Evolutionary conservation across 106 monocot genomes (phyloP).

Genomic region (Dioscorea zingiberensis): DNA sequence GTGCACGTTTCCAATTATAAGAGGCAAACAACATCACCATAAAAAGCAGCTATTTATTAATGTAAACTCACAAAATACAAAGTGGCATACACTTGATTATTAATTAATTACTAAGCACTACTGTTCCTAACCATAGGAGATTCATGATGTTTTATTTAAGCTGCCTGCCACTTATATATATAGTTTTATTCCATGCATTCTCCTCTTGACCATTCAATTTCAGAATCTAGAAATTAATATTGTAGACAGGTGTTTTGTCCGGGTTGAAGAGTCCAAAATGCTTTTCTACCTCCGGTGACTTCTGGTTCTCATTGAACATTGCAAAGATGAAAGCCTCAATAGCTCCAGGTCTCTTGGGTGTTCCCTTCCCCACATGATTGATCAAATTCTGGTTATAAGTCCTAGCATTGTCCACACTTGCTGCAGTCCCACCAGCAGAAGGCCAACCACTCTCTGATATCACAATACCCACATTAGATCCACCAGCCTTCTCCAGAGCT

Average conservation of each 20-base stretch:
- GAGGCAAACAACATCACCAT: too few relatives aligned
- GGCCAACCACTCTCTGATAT: slow-evolving; percentile 73
- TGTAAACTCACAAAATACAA: too few relatives aligned
- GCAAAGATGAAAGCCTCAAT: slow-evolving; percentile 35
- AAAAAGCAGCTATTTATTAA: too few relatives aligned
- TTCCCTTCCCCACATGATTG: slow-evolving; percentile 30
- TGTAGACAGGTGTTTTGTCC: slow-evolving; percentile 13
- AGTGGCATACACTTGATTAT: too few relatives aligned
- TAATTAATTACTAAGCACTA: too few relatives aligned
- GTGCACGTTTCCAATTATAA: too few relatives aligned
- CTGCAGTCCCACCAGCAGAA: slow-evolving; percentile 26
- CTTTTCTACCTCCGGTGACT: slow-evolving; percentile 1
- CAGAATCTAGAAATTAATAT: not conserved
- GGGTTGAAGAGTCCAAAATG: slow-evolving; percentile 28
- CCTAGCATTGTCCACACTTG: slow-evolving; percentile 20
- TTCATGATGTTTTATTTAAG: too few relatives aligned
- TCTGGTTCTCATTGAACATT: slow-evolving; percentile 34
- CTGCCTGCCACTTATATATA: too few relatives aligned
- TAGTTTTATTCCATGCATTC: too few relatives aligned
- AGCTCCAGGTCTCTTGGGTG: slow-evolving; percentile 29
- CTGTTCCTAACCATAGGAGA: too few relatives aligned
- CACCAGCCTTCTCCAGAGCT: slow-evolving; percentile 38
- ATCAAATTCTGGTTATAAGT: slow-evolving; percentile 36
- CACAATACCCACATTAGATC: slow-evolving; percentile 13
- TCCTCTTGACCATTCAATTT: too few relatives aligned